A percentile compares a stretch with the other conserved stretches of the same genome.
phyloP scores from a whole-genome alignment of 331 rosid species.

The Malus hybrid region DNA sequence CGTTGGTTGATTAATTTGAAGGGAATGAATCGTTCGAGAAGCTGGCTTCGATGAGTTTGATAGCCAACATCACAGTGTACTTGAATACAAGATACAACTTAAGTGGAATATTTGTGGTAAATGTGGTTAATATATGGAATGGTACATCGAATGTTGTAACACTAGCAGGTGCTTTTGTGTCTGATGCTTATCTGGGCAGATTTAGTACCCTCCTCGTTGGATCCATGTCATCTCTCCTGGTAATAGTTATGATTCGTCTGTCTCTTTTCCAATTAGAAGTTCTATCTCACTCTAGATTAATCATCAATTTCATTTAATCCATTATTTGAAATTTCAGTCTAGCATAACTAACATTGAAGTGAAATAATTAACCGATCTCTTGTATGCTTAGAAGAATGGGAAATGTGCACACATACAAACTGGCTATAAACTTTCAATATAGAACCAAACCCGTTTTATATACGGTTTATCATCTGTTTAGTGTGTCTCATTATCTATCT shows the following conservation, averaged over 20 bases:
- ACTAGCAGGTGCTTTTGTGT: constrained; percentile 59
- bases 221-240: constrained; percentile 55
- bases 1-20: constrained; percentile 5
- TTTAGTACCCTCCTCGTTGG: constrained; percentile 65
- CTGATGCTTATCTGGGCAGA: constrained; percentile 72
- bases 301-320: not conserved
- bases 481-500: no score
- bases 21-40: constrained; percentile 84
- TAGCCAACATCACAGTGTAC: constrained; percentile 54
- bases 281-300: not conserved
- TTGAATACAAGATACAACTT: constrained; percentile 43
- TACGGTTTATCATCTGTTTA: no score
- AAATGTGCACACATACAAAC: no score
- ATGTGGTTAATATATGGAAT: constrained; percentile 62
- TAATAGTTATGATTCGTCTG: constrained; percentile 27
- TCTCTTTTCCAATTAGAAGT: not conserved
- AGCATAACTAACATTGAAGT: no score
- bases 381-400: not conserved
- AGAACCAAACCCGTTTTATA: no score
- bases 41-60: constrained; percentile 81
- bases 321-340: not conserved
- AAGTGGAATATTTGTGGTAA: constrained; percentile 43
- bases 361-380: not conserved
- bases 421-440: no score
- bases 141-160: constrained; percentile 64